Evolutionary conservation across 352 stramenopile genomes (phyloP).

Genomic region (Blastocystis hominis): DNA sequence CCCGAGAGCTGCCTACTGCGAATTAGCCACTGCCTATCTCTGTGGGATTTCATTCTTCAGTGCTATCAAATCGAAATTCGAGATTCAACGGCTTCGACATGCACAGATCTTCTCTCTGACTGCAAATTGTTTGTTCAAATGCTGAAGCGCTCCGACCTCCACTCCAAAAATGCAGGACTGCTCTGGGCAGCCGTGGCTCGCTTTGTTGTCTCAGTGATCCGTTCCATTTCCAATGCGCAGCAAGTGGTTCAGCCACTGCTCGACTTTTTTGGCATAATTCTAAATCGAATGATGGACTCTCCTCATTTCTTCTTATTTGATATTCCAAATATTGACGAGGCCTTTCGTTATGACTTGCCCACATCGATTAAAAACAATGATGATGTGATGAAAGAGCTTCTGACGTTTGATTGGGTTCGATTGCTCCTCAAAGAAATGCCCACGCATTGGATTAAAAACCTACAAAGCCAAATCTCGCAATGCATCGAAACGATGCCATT

Average conservation of each 20-base stretch:
- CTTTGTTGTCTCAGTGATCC: neutral
- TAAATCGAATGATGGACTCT: neutral
- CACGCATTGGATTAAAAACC: neutral
- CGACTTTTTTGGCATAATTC: neutral
- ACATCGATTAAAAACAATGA: slow-evolving; percentile 32
- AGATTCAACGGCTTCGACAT: neutral
- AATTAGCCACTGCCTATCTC: neutral
- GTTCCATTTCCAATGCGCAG: neutral
- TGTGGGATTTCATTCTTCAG: neutral
- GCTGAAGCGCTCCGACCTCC: neutral
- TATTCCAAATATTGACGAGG: neutral
- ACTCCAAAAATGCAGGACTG: neutral
- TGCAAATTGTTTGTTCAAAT: neutral
- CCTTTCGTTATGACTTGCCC: slow-evolving; percentile 3
- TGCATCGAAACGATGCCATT: neutral
- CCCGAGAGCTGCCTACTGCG: neutral
- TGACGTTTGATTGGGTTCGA: neutral
- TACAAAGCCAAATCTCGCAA: neutral
- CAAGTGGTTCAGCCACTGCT: neutral
- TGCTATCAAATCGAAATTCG: neutral
- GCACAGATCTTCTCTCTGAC: neutral
- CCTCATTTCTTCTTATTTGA: neutral
- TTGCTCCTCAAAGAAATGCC: neutral
- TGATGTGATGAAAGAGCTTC: neutral
- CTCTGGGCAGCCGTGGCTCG: neutral